Conservation (phyloP, 1,139 yeast genomes). For the Geotrichum phurueaensis region DNA sequence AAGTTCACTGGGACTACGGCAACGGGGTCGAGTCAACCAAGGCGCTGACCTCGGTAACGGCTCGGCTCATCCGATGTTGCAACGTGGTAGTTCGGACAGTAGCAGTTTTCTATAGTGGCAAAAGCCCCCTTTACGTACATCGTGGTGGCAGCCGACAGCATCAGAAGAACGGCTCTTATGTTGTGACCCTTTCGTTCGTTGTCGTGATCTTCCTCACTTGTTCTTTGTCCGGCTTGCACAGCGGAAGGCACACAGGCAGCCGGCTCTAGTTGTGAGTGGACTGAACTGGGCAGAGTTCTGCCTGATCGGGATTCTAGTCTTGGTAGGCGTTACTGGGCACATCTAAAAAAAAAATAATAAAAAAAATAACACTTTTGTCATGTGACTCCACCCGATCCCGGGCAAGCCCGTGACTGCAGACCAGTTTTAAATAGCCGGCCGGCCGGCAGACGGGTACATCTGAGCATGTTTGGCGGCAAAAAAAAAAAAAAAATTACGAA, state of each 20-base stretch:
- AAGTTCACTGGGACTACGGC: too few relatives aligned
- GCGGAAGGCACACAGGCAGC: too few relatives aligned
- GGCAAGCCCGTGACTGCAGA: background rate
- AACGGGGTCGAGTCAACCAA: background rate
- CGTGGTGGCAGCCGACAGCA: background rate
- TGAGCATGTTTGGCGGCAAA: background rate
- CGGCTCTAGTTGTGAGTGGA: background rate
- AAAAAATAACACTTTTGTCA: background rate
- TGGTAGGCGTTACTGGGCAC: background rate
- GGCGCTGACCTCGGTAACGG: background rate
- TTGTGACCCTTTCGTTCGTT: background rate
- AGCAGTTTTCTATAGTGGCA: background rate
- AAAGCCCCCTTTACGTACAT: too few relatives aligned
- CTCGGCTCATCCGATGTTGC: background rate
- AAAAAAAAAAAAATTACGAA: background rate
- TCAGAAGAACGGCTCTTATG: background rate
- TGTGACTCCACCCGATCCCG: background rate
- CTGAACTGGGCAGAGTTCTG: background rate
- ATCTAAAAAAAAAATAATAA: background rate
- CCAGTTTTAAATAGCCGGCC: background rate
- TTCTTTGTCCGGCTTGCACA: background rate
- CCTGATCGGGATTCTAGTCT: background rate
- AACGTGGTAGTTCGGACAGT: background rate
- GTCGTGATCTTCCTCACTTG: too few relatives aligned
- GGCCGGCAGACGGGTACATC: background rate